Evolutionary conservation across 441 rosid genomes (phyloP), one percentile per base, ranked within the genome.

Genomic region (Caryocar brasiliense): DNA sequence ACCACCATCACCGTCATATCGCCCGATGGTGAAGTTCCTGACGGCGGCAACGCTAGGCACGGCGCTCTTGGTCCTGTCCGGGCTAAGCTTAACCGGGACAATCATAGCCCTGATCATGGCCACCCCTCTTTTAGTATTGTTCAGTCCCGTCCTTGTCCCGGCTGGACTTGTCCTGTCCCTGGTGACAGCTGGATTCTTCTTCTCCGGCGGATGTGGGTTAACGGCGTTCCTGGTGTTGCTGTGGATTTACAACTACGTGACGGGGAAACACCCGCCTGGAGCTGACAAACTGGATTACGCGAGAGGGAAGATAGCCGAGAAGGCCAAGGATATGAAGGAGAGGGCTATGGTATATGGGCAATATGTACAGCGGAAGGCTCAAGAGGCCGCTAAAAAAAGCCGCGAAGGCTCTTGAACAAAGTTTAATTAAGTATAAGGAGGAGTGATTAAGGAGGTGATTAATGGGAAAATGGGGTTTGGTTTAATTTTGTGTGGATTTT

Each of bases 241-340:
- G 20, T 88, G 93, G 97, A 68, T 83, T n/a, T 78, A 82, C 59
- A 62, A 51, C 9, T 85, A 78, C 39, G 54, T 71, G 12, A 59
- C 75, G 0, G 91, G 91, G 20, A 81, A 73, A 53, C 88, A 72
- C 15, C 95, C 85, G 0, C 47, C 51, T 8, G 86, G 88, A 6
- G 76, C 84, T 3, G 91, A 79, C 25, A 70, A 70, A 66, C 50
- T 89, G 49, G 90, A 80, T 28, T 62, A 72, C 8, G 85, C 81
- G 1, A 56, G 78, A 48, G 35, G 29, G 54, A 73, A 40, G 68
- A 27, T 75, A 15, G 71, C 77, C 0, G 61, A 52, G 22, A 74
- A 45, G 78, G 73, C 71, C 1, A 27, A 65, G 42, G 72, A 69
- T 24, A 37, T 64, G 69, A 69, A 47, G 58, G 68, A 72, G 12